Conservation (phyloP, 176 grass and related monocot genomes). For the Avena atlantica region DNA sequence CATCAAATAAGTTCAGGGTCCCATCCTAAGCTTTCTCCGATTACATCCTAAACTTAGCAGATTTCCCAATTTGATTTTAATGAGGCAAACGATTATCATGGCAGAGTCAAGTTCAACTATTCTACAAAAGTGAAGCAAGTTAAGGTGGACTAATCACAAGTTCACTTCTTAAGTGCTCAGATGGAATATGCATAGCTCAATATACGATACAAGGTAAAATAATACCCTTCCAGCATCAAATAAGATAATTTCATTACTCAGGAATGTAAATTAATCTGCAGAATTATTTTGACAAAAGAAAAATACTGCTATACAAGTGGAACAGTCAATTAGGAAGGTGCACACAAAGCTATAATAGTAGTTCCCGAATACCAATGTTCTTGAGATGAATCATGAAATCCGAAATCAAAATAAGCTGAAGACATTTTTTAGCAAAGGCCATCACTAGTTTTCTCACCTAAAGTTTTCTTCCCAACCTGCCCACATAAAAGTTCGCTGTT, state of each 20-base stretch:
- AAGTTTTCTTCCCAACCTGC: slow-evolving; percentile 85
- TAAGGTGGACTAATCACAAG: slow-evolving; percentile 25
- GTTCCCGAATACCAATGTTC: not conserved
- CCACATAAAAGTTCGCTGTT: slow-evolving; percentile 95
- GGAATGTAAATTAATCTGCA: slow-evolving; percentile 12
- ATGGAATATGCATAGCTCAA: slow-evolving; percentile 14
- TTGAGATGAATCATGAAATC: not conserved
- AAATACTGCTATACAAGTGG: slow-evolving; percentile 7
- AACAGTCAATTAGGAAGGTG: not conserved
- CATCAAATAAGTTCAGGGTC: not conserved
- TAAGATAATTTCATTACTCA: not conserved
- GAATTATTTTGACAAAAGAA: slow-evolving; percentile 15
- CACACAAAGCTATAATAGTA: not conserved
- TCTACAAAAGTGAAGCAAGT: not conserved
- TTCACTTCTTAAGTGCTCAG: slow-evolving; percentile 14
- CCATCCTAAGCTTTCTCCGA: not conserved
- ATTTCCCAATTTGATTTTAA: slow-evolving; percentile 14
- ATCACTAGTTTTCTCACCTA: slow-evolving; percentile 63
- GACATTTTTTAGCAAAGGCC: not conserved
- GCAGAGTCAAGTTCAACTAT: not conserved
- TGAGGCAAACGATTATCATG: slow-evolving; percentile 3
- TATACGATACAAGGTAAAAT: slow-evolving; percentile 25
- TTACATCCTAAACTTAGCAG: slow-evolving; percentile 14
- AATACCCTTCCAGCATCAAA: slow-evolving; percentile 15
- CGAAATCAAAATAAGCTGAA: not conserved